phyloP scores from a whole-genome alignment of 345 rosid species.

The Dovyalis caffra region DNA sequence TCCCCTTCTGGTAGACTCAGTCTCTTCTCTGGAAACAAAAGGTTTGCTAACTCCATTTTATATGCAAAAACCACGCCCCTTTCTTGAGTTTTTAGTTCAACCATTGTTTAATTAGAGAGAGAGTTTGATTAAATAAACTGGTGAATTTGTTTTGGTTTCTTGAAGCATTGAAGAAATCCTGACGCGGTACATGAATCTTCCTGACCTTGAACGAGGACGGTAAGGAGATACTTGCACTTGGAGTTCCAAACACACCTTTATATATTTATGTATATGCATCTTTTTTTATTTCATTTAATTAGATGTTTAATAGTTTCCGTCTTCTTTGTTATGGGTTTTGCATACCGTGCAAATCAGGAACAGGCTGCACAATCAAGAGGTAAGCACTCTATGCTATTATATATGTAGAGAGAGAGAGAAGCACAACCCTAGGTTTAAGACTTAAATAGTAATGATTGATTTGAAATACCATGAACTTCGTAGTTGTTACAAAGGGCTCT shows the following conservation, averaged over 20 bases:
- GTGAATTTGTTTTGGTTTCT: slow-evolving; percentile 5
- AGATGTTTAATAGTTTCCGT: too few relatives aligned
- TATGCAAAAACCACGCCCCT: too few relatives aligned
- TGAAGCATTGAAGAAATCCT: slow-evolving; percentile 50
- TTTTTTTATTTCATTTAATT: too few relatives aligned
- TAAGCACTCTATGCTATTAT: too few relatives aligned
- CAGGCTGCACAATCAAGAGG: slow-evolving; percentile 28
- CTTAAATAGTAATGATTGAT: background rate
- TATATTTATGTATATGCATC: too few relatives aligned
- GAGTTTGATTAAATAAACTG: background rate
- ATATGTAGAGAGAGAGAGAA: too few relatives aligned
- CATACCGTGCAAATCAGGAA: background rate
- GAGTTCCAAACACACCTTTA: background rate
- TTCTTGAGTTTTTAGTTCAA: too few relatives aligned
- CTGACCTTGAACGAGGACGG: slow-evolving; percentile 50
- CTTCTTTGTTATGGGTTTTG: too few relatives aligned
- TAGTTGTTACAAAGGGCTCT: slow-evolving; percentile 39
- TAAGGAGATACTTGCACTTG: slow-evolving; percentile 9
- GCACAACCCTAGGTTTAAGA: too few relatives aligned
- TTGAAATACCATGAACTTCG: background rate
- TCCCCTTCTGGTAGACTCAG: slow-evolving; percentile 29
- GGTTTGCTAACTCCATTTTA: too few relatives aligned
- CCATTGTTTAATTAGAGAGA: too few relatives aligned
- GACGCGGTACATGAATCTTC: slow-evolving; percentile 37
- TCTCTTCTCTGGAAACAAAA: slow-evolving; percentile 24